phyloP scores from a whole-genome alignment of 2,329 filamentous ascomycete species.

The Pseudogymnoascus verrucosus region DNA sequence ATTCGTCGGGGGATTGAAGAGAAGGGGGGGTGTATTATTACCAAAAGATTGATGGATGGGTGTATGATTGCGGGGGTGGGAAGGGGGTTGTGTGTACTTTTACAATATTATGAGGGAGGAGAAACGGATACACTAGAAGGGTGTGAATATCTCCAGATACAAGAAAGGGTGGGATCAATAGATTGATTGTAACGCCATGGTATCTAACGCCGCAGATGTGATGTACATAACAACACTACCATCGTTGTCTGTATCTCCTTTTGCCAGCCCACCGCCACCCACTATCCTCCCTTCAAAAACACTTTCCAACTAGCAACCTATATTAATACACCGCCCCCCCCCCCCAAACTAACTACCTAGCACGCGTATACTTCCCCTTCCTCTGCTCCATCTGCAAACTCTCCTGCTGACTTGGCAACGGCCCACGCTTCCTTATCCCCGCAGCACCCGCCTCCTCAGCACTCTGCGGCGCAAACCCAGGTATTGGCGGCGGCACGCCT shows the following conservation, averaged over 20 bases:
- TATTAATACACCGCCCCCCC: not conserved
- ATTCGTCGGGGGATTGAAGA: no score
- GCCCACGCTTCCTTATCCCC: constrained; percentile 51
- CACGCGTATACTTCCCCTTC: constrained; percentile 50
- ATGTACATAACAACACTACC: not conserved
- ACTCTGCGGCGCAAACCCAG: constrained; percentile 32
- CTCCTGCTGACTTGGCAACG: constrained; percentile 76
- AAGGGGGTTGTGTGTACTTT: not conserved
- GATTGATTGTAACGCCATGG: constrained; percentile 4
- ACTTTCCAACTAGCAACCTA: not conserved
- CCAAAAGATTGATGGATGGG: no score
- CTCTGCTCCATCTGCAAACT: constrained; percentile 71
- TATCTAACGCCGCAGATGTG: not conserved
- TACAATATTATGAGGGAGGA: not conserved
- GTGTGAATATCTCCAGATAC: not conserved
- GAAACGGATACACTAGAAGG: not conserved
- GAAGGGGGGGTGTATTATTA: no score
- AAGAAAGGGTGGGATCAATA: not conserved
- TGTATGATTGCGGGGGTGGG: not conserved
- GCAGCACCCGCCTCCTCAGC: constrained; percentile 25
- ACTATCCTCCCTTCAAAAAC: not conserved
- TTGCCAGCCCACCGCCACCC: not conserved
- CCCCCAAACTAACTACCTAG: constrained; percentile 20
- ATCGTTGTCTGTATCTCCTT: not conserved
- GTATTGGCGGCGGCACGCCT: constrained; percentile 14